A percentile compares a stretch with the other conserved stretches of the same genome.
Evolutionary conservation across 345 rosid genomes (phyloP).

Genomic region (Pistacia atlantica): DNA sequence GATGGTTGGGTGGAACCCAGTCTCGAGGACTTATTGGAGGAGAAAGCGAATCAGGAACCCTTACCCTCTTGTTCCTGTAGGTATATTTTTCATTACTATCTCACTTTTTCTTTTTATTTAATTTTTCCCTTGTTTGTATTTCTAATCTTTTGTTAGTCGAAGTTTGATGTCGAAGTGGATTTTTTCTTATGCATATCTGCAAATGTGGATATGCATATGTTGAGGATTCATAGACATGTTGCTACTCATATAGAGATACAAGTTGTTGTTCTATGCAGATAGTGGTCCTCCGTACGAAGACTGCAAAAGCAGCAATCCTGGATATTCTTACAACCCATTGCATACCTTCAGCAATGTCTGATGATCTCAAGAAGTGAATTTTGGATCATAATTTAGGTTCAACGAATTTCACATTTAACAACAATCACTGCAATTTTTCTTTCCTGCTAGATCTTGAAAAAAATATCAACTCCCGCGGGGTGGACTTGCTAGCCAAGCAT

Average conservation of each 20-base stretch:
- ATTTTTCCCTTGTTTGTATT: not conserved
- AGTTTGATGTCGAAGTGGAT: no score
- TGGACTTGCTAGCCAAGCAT: not conserved
- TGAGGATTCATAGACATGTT: not conserved
- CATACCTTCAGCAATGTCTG: slow-evolving; percentile 70
- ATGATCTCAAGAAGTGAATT: slow-evolving; percentile 54
- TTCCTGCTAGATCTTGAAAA: slow-evolving; percentile 2
- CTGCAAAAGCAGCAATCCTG: slow-evolving; percentile 57
- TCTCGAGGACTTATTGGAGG: slow-evolving; percentile 55
- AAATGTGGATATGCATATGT: not conserved
- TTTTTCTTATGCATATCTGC: not conserved
- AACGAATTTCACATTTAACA: not conserved
- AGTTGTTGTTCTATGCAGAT: slow-evolving; percentile 37
- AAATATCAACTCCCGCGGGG: not conserved
- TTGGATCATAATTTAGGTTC: not conserved
- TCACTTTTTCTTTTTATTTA: not conserved
- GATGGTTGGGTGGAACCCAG: slow-evolving; percentile 50
- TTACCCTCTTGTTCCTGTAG: slow-evolving; percentile 72
- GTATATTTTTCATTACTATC: slow-evolving; percentile 25
- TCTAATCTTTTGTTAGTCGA: not conserved
- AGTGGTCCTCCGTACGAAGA: slow-evolving; percentile 51
- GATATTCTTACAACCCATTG: slow-evolving; percentile 67
- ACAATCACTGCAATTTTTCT: not conserved
- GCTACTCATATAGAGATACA: not conserved
- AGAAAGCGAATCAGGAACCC: slow-evolving; percentile 52